These are phyloP conservation scores for Apiotrichum gamsii DNA, from an alignment of 1,284 basidiomycete genomes.

Conservation along the genomic window DNA sequence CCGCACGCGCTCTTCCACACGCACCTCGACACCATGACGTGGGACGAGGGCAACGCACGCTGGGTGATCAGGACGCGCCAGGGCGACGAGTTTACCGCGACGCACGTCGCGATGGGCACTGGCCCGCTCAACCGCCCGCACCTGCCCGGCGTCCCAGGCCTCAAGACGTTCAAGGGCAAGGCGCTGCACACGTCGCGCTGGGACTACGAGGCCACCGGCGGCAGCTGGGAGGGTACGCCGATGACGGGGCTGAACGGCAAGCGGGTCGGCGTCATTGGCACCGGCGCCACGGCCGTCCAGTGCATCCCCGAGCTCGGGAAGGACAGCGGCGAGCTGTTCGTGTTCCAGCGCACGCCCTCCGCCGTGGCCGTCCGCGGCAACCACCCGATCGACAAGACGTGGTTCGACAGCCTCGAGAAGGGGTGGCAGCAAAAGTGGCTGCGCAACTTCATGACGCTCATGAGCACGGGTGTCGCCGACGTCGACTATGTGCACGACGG, in stretches of 20 bases:
- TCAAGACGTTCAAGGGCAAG: constrained; percentile 12
- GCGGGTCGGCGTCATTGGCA: constrained; percentile 8
- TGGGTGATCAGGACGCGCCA: constrained; percentile 10
- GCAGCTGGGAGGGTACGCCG: constrained; percentile 5
- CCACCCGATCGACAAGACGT: constrained; percentile 16
- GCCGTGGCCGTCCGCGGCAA: constrained; percentile 9
- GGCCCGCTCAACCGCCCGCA: constrained; percentile 12
- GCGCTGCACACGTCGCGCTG: constrained; percentile 13
- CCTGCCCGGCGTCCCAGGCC: constrained; percentile 8
- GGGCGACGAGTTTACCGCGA: constrained; percentile 15
- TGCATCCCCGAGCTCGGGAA: constrained; percentile 7
- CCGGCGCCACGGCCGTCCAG: constrained; percentile 9
- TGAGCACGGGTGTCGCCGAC: constrained; percentile 2
- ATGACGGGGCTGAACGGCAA: constrained; percentile 11
- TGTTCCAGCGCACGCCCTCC: constrained; percentile 18
- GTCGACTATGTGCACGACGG: constrained; percentile 11
- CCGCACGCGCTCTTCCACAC: constrained; percentile 15
- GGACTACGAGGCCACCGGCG: constrained; percentile 12
- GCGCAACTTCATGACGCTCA: constrained; percentile 9
- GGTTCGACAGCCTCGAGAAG: constrained; percentile 8
- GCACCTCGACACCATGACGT: constrained; percentile 4
- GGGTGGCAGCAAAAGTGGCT: constrained; percentile 14
- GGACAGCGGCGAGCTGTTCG: constrained; percentile 7
- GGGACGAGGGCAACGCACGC: constrained; percentile 7
- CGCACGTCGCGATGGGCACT: constrained; percentile 9